Conservation (phyloP, 2,329 filamentous ascomycete species). For the Lasiodiplodia theobromae region DNA sequence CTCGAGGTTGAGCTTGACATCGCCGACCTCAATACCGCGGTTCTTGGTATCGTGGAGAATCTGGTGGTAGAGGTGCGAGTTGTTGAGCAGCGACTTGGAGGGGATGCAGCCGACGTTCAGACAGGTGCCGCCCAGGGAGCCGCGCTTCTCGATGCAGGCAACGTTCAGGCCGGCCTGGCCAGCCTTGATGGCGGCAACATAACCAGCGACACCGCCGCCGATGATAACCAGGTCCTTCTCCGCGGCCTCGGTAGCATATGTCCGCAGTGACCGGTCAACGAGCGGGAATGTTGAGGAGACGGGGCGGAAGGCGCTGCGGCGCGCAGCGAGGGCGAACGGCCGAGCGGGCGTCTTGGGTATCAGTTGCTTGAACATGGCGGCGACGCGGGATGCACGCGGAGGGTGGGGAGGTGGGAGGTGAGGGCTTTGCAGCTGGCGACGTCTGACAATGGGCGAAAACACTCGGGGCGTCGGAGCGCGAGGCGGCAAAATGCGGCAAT, state of each 20-base stretch:
- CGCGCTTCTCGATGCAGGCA: slow-evolving; percentile 97
- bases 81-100: slow-evolving; percentile 99
- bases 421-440: slow-evolving; percentile 24
- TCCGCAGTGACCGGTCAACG: slow-evolving; percentile 61
- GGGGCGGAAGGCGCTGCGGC: slow-evolving; percentile 49
- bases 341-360: slow-evolving; percentile 58
- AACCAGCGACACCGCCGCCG: slow-evolving; percentile 96
- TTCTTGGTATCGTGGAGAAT: slow-evolving; percentile 96
- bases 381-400: slow-evolving; percentile 36
- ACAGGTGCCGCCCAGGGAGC: slow-evolving; percentile 92
- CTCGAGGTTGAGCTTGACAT: slow-evolving; percentile 93
- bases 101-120: slow-evolving; percentile 99
- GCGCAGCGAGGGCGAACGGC: slow-evolving; percentile 41
- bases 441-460: slow-evolving; percentile 28
- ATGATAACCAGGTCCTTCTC: slow-evolving; percentile 98
- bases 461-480: slow-evolving; percentile 28
- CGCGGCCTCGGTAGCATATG: slow-evolving; percentile 66
- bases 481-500: slow-evolving; percentile 29
- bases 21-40: slow-evolving; percentile 95
- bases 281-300: slow-evolving; percentile 51
- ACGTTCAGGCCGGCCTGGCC: slow-evolving; percentile 98
- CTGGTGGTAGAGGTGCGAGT: slow-evolving; percentile 97
- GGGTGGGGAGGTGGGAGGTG: slow-evolving; percentile 32
- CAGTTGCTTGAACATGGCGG: slow-evolving; percentile 60
- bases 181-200: slow-evolving; percentile 98